A percentile compares a stretch with the other conserved stretches of the same genome.
These are phyloP conservation scores for Selaginella tamariscina DNA, from an alignment of 75 land plant species.

Conservation along the genomic window DNA sequence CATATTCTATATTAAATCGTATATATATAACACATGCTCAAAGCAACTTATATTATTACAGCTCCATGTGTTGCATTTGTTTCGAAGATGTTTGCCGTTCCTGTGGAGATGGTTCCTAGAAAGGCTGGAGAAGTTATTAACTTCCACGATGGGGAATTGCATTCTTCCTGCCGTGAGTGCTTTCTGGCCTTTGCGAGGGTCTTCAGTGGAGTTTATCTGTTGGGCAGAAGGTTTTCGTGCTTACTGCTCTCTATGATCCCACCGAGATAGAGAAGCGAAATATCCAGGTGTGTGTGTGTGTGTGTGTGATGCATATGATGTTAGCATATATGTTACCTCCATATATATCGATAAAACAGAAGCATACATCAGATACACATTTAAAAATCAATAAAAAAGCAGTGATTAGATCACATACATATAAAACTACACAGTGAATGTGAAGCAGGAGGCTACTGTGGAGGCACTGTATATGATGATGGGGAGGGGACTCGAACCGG, in stretches of 20 bases:
- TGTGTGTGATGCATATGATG: too few relatives aligned
- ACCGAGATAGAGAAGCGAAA: conserved; percentile 13
- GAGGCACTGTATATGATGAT: conserved; percentile 80
- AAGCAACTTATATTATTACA: too few relatives aligned
- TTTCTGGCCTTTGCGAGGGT: conserved; percentile 91
- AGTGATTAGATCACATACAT: too few relatives aligned
- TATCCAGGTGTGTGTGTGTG: too few relatives aligned
- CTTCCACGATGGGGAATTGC: conserved; percentile 11
- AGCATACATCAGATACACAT: too few relatives aligned
- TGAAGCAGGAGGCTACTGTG: conserved; percentile 75
- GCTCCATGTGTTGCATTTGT: conserved; percentile 84
- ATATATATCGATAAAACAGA: too few relatives aligned
- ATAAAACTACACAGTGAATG: conserved; percentile 40
- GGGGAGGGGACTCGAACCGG: conserved; percentile 77
- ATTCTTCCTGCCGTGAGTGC: conserved; percentile 33
- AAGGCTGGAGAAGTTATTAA: conserved; percentile 22
- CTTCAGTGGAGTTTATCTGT: conserved; percentile 66
- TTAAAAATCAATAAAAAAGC: too few relatives aligned
- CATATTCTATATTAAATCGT: too few relatives aligned
- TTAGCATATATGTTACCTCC: too few relatives aligned
- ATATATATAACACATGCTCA: too few relatives aligned
- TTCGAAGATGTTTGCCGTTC: conserved; percentile 90
- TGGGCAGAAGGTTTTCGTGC: conserved; percentile 70
- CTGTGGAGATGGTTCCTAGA: conserved; percentile 54
- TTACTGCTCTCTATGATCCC: conserved; percentile 77